phyloP scores from a whole-genome alignment of 345 rosid species.

The Citrus sinensis region DNA sequence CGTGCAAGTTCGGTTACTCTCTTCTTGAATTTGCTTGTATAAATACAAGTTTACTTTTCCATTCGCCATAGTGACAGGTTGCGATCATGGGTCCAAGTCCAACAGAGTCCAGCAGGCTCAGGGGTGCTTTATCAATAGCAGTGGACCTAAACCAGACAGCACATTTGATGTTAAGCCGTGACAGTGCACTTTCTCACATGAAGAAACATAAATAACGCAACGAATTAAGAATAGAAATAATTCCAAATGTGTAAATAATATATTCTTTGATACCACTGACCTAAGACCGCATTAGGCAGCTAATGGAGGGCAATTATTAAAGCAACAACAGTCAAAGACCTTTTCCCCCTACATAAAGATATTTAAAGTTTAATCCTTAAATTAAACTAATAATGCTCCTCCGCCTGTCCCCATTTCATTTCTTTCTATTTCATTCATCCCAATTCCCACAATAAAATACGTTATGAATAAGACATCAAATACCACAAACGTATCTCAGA shows the following conservation, averaged over 20 bases:
- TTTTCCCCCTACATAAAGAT: not conserved
- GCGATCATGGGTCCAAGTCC: no score
- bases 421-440: not conserved
- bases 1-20: not conserved
- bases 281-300: not conserved
- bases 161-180: not conserved
- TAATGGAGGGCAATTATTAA: not conserved
- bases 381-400: not conserved
- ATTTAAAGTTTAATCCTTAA: not conserved
- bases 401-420: not conserved
- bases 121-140: no score
- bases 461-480: not conserved
- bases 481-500: not conserved
- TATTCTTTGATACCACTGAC: not conserved
- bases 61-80: no score
- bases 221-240: not conserved
- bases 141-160: conserved; percentile 8
- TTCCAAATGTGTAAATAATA: not conserved
- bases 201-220: no score
- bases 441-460: not conserved
- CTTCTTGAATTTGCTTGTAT: not conserved
- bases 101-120: no score
- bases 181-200: no score
- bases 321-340: not conserved
- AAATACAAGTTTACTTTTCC: no score